Base-by-base conservation (phyloP, 495 filamentous ascomycete species). In the Aspergillus bridgeri region DNA sequence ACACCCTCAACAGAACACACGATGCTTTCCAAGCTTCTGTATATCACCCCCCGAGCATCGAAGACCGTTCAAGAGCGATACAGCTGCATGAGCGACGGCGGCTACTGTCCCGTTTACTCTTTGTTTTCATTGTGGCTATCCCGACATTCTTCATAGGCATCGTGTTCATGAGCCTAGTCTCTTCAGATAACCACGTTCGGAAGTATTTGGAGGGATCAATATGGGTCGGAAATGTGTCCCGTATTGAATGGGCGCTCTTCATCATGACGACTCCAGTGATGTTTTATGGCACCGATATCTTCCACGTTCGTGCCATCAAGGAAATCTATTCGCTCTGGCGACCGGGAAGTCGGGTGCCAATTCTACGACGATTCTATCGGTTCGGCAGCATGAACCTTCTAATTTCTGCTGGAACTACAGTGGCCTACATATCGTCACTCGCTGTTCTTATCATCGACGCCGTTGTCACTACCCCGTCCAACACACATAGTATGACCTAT, bases 361-460 rank as follows among this genome's bases (percentile, higher is more conserved):
- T 96, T 9, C 63, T 89, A 20, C 82, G 86, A 56, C 78, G 94
- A 18, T 92, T 98, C 61, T 93, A 92, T 62, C 85, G 90, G 15
- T 98, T 98, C 63, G 93, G 93, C 15, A 96, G 92, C 72, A 98
- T 98, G 93, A 95, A 96, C 64, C 85, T 94, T 68, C 80, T 98
- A 56, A 89, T 98, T 64, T 95, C 89, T 9, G 77, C 93, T 15
- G 93, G 94, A 8, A 96, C 94, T 0, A 84, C 84, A 5, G 89
- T 97, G 48, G 93, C 93, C 1, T 98, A 97, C 65, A 76, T 96
- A 62, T 83, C 90, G 0, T 96, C 91, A 0, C 72, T 97, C 49
- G 89, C 86, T 8, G 83, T 94, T 51, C 78, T 98, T 56, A 86
- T 88, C 22, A 80, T 88, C 43, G 86, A 86, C 22, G 89, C 85